These are phyloP conservation scores for Phytophthora pini DNA, from an alignment of 352 stramenopile species.

Conservation along the genomic window DNA sequence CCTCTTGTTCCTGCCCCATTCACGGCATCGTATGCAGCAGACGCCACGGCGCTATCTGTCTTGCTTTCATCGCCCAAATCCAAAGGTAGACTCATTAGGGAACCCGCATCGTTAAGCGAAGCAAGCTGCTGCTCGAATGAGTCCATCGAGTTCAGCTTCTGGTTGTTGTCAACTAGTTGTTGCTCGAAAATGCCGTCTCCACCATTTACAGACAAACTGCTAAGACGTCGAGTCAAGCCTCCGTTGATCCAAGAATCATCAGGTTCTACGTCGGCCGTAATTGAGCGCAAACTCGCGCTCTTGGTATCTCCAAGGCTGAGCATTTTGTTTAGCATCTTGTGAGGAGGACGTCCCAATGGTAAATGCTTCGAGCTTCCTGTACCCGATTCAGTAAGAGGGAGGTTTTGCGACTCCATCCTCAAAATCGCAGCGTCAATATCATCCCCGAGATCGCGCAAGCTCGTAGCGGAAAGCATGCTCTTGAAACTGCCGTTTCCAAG, in stretches of 20 bases:
- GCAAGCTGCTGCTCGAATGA: slow-evolving; percentile 52
- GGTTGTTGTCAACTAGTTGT: slow-evolving; percentile 33
- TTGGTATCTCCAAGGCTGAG: slow-evolving; percentile 64
- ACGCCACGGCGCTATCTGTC: slow-evolving; percentile 21
- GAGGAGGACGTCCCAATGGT: slow-evolving; percentile 24
- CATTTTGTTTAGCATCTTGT: slow-evolving; percentile 47
- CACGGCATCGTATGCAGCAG: slow-evolving; percentile 25
- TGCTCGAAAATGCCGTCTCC: slow-evolving; percentile 37
- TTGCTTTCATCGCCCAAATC: slow-evolving; percentile 32
- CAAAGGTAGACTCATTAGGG: slow-evolving; percentile 39
- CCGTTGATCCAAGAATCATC: slow-evolving; percentile 60
- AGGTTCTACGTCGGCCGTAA: slow-evolving; percentile 56
- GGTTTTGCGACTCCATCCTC: slow-evolving; percentile 37
- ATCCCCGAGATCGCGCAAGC: slow-evolving; percentile 33
- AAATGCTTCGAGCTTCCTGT: slow-evolving; percentile 28
- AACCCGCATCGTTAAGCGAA: slow-evolving; percentile 46
- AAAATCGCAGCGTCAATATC: slow-evolving; percentile 47
- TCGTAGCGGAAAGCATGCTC: slow-evolving; percentile 46
- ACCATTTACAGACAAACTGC: slow-evolving; percentile 51
- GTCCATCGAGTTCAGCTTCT: slow-evolving; percentile 42
- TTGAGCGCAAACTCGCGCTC: slow-evolving; percentile 57
- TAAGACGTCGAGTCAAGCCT: slow-evolving; percentile 53
- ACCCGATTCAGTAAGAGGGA: slow-evolving; percentile 19
- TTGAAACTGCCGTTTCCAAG: slow-evolving; percentile 46
- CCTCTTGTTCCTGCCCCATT: slow-evolving; percentile 21